These are phyloP conservation scores for Trichoderma guizhouense DNA, from an alignment of 2,329 filamentous ascomycete species.

Conservation along the genomic window DNA sequence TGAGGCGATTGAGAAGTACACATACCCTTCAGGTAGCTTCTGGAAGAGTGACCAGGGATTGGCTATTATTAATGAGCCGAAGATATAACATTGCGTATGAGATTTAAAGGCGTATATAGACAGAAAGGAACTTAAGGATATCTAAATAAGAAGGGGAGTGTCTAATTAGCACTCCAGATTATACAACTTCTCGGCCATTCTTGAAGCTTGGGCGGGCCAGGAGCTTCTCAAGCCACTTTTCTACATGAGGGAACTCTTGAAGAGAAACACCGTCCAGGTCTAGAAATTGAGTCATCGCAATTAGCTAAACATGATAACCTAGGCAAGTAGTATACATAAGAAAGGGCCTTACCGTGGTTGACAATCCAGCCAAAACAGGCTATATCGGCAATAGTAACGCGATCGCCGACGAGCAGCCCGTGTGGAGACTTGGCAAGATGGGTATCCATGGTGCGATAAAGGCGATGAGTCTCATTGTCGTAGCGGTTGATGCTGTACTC, in stretches of 20 bases:
- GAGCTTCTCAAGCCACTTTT: neutral
- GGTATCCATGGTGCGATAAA: neutral
- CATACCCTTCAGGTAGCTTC: conserved; percentile 17
- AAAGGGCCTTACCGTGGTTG: neutral
- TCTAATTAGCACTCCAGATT: neutral
- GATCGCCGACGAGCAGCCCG: neutral
- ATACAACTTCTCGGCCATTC: neutral
- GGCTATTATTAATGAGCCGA: conserved; percentile 20
- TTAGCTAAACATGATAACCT: neutral
- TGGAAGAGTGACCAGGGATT: conserved; percentile 19
- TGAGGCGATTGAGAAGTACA: conserved; percentile 16
- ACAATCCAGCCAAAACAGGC: neutral
- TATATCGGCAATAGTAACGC: neutral
- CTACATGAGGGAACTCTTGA: neutral
- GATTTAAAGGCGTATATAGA: neutral
- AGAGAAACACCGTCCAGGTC: neutral
- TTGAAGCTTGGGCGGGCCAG: neutral
- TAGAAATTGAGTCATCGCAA: neutral
- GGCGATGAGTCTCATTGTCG: neutral
- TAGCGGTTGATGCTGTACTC: neutral
- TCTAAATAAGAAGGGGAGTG: neutral
- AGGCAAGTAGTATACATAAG: neutral
- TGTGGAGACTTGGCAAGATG: neutral
- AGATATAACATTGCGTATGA: neutral
- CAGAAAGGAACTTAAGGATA: neutral